phyloP scores from a whole-genome alignment of 2,329 filamentous ascomycete species.

The Diaporthe batatas region DNA sequence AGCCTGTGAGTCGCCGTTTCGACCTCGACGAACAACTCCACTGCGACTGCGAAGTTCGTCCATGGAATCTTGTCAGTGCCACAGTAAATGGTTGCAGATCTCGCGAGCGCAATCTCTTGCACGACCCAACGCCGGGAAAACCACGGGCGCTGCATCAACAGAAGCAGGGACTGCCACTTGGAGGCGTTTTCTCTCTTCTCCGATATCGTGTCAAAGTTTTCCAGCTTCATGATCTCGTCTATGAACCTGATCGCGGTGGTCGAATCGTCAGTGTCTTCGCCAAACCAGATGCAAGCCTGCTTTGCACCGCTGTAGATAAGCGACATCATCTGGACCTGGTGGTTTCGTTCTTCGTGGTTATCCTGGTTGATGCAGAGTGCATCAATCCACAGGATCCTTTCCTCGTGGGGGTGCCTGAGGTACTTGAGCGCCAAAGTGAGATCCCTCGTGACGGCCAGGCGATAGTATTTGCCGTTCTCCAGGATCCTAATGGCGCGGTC shows the following conservation, averaged over 20 bases:
- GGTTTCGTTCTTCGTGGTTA: conserved; percentile 48
- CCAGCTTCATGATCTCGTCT: conserved; percentile 49
- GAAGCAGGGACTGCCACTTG: conserved; percentile 51
- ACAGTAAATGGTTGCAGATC: conserved; percentile 52
- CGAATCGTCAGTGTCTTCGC: conserved; percentile 47
- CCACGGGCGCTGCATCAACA: conserved; percentile 55
- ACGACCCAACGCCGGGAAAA: conserved; percentile 58
- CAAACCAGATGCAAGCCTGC: conserved; percentile 52
- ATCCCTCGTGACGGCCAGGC: neutral
- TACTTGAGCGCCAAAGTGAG: conserved; percentile 40
- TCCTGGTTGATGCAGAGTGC: conserved; percentile 36
- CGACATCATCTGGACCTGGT: conserved; percentile 54
- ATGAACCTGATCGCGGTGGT: conserved; percentile 51
- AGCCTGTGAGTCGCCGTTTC: conserved; percentile 53
- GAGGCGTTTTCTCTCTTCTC: conserved; percentile 43
- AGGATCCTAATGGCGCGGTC: neutral
- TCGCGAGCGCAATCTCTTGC: conserved; percentile 56
- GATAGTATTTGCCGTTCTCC: neutral
- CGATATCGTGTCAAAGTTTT: conserved; percentile 50
- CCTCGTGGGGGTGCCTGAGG: conserved; percentile 26
- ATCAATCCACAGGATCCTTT: conserved; percentile 52
- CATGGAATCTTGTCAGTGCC: conserved; percentile 53
- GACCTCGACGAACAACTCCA: conserved; percentile 55
- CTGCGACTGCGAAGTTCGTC: conserved; percentile 54
- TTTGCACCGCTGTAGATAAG: conserved; percentile 51